Evolutionary conservation across 2,329 filamentous ascomycete species (phyloP).

Genomic region (Dactylellina parvicollis): DNA sequence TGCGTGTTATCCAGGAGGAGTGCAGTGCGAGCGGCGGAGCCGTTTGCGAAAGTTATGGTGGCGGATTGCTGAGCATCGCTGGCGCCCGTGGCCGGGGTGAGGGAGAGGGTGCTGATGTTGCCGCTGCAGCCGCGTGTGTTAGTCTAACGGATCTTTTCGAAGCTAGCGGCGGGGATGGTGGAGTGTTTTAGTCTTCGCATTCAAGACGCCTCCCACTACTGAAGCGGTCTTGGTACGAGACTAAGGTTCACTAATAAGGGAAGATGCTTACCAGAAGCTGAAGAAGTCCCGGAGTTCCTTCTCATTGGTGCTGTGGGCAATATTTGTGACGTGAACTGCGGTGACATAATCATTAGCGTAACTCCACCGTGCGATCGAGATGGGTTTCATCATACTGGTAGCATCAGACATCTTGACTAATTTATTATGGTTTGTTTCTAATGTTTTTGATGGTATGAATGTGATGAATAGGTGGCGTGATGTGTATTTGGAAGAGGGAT

Average conservation of each 20-base stretch:
- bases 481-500: background rate
- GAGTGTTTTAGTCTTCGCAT: too few species aligned
- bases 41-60: constrained; percentile 95
- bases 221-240: too few species aligned
- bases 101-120: constrained; percentile 85
- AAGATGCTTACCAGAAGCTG: constrained; percentile 69
- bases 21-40: constrained; percentile 94
- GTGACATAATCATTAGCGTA: constrained; percentile 61
- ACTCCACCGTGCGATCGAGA: constrained; percentile 63
- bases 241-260: too few species aligned
- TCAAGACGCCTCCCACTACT: too few species aligned
- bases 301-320: constrained; percentile 81
- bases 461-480: background rate
- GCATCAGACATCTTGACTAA: constrained; percentile 35
- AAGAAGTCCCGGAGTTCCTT: constrained; percentile 97
- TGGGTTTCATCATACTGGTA: constrained; percentile 24
- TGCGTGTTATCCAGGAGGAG: constrained; percentile 97
- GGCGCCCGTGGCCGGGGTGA: constrained; percentile 70
- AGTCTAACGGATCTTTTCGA: constrained; percentile 2
- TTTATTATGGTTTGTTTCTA: background rate
- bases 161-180: too few species aligned
- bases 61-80: constrained; percentile 78
- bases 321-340: constrained; percentile 90
- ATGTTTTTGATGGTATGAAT: background rate
- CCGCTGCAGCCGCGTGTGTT: constrained; percentile 71